Conservation (phyloP, 495 filamentous ascomycete species). For the Aspergillus saccharolyticus region DNA sequence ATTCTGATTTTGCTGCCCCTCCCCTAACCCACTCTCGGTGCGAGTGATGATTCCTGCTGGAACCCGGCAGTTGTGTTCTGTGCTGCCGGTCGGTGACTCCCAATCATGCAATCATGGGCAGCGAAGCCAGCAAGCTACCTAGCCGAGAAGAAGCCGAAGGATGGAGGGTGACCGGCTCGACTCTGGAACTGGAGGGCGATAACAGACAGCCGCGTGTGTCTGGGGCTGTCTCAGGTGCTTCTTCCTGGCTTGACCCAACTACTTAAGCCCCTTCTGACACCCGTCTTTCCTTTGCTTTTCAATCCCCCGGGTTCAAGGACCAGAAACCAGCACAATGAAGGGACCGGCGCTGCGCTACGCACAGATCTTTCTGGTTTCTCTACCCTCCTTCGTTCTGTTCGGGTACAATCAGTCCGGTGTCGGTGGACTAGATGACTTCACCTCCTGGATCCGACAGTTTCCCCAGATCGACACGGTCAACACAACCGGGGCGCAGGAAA, state of each 20-base stretch:
- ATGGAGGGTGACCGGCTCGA: too few relatives aligned
- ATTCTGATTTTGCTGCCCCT: background rate
- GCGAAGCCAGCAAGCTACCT: background rate
- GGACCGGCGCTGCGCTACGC: constrained; percentile 11
- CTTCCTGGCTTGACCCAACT: background rate
- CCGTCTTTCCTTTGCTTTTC: too few relatives aligned
- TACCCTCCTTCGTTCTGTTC: constrained; percentile 38
- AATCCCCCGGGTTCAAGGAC: too few relatives aligned
- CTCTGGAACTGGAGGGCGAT: background rate
- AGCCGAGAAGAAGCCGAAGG: background rate
- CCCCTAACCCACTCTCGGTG: background rate
- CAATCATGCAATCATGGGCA: background rate
- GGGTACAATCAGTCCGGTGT: constrained; percentile 46
- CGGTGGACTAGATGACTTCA: constrained; percentile 27
- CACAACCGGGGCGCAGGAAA: constrained; percentile 29
- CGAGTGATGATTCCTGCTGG: background rate
- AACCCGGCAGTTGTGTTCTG: background rate
- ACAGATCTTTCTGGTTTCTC: constrained; percentile 16
- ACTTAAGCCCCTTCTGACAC: background rate
- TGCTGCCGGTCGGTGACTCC: background rate
- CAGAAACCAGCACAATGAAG: too few relatives aligned
- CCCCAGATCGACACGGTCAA: constrained; percentile 46
- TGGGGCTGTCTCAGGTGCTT: background rate
- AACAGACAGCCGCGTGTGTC: background rate
- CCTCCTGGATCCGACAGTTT: constrained; percentile 37